These are phyloP conservation scores for Hirschioporus abietinus DNA, from an alignment of 768 basidiomycete genomes.

Conservation along the genomic window DNA sequence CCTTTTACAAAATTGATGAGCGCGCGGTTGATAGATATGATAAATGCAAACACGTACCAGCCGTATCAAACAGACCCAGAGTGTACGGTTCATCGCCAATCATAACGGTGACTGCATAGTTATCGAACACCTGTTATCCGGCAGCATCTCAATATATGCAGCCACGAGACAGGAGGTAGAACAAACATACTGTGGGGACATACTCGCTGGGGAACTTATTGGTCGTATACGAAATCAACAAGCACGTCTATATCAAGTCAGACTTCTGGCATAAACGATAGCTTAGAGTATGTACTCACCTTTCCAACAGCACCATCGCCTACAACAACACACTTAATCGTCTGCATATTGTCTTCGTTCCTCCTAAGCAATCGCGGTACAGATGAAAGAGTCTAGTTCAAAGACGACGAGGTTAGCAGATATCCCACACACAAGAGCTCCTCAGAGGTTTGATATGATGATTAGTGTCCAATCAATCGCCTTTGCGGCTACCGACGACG, in stretches of 20 bases:
- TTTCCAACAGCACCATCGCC: constrained; percentile 98
- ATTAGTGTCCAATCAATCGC: background rate
- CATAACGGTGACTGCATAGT: constrained; percentile 99
- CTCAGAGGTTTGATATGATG: background rate
- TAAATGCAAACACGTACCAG: constrained; percentile 53
- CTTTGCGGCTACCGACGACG: background rate
- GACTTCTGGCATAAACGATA: background rate
- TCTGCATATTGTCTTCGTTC: constrained; percentile 61
- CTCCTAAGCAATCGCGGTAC: background rate
- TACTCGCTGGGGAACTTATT: constrained; percentile 99
- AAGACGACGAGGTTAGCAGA: background rate
- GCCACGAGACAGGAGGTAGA: constrained; percentile 17
- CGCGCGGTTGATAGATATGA: background rate
- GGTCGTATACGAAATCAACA: constrained; percentile 95
- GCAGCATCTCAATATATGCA: constrained; percentile 17
- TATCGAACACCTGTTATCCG: constrained; percentile 75
- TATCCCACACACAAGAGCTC: background rate
- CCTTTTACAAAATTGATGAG: constrained; percentile 40
- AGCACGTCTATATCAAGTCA: constrained; percentile 63
- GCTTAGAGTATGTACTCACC: constrained; percentile 43
- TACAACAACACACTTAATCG: constrained; percentile 96
- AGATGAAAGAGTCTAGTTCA: background rate
- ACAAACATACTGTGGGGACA: constrained; percentile 85
- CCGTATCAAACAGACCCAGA: constrained; percentile 96
- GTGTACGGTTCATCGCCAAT: constrained; percentile 99